Evolutionary conservation across 805 yeast genomes (phyloP), one percentile per base, ranked within the genome.

Genomic region (Scheffersomyces spartinae): DNA sequence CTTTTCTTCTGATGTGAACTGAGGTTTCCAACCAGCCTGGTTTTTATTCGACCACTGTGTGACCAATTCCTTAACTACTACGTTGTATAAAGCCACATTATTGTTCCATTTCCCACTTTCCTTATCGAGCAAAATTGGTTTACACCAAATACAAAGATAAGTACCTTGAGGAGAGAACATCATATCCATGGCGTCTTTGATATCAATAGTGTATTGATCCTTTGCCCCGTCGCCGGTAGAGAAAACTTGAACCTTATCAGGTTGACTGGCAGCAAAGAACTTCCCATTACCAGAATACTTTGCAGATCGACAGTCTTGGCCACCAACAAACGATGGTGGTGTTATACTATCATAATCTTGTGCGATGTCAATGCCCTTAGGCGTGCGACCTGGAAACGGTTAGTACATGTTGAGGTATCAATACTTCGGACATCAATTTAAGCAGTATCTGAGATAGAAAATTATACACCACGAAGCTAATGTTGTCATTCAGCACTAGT

Each of bases 1-100:
- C 36, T 68, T 61, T 60, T 85, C 95, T 49, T 85, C 91, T 32
- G 68, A 65, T 6, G 93, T 80, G 49, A 77, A 85, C 55, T 84
- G 94, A n/a, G 93, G 80, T 47, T 71, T 69, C 96, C 97, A 88
- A 14, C 88, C 88, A 34, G 73, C 71, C 58, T 88, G 96, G 26
- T 74, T 73, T 52, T 79, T 82, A 37, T 82, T 79, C 26, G 78
- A 61, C 64, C 79, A 85, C 35, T 73, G 67, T 32, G 66, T 68
- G 26, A 72, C 55, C 26, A 70, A 55, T 28, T 56, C 57, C 21
- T 64, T 64, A 14, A 58, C 54, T 22, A 50, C 50, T 25, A 79
- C 54, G 36, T 71, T 66, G 71, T 79, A 84, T 30, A 91, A 67
- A 45, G 73, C 72, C 35, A 88, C 83, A 52, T 91, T 91, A 34